Evolutionary conservation across 306 rosid species (phyloP), one percentile per base, ranked within the genome.

Genomic region (Vigna hirtella): DNA sequence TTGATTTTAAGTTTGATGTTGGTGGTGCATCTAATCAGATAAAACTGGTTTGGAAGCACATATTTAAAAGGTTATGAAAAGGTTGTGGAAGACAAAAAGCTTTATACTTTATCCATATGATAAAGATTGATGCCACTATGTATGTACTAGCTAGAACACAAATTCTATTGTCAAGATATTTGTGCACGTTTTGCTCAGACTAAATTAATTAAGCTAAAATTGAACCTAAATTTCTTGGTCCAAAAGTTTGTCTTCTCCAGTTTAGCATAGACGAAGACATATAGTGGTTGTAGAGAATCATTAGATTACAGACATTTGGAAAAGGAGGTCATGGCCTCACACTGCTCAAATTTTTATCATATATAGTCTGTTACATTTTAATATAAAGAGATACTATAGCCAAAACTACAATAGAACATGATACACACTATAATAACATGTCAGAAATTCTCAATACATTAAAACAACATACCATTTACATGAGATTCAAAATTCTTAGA

Each of bases 221-320:
- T 15, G 51, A 80, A 64, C 45, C 42, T 49, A 36, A 49, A 12
- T 4, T 76, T 76, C 66, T 17, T 81, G 72, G 24, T 24, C 67
- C 51, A 38, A 34, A 75, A 58, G 51, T 51, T 24, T 59, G 38
- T 15, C 38, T 59, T 74, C 42, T 56, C 73, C 53, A 61, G 15
- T 76, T 64, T 64, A 62, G 47, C 47, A 32, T 10, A 32, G 56
- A 32, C 22, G 18, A 56, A 50, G 8, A 34, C 1, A n/a, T 63
- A 63, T 63, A 63, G 69, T 34, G 67, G 48, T 16, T 18, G 43
- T 20, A 65, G 18, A 77, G 45, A 77, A 52, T 51, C 40, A 77
- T 16, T 50, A 10, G 32, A 45, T 73, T 59, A 45, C 57, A 62
- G 11, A 22, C 14, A 58, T 45, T 74, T 45, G 53, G 17, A 52